Conservation (phyloP, 768 basidiomycete genomes). For the Auriscalpium orientale region DNA sequence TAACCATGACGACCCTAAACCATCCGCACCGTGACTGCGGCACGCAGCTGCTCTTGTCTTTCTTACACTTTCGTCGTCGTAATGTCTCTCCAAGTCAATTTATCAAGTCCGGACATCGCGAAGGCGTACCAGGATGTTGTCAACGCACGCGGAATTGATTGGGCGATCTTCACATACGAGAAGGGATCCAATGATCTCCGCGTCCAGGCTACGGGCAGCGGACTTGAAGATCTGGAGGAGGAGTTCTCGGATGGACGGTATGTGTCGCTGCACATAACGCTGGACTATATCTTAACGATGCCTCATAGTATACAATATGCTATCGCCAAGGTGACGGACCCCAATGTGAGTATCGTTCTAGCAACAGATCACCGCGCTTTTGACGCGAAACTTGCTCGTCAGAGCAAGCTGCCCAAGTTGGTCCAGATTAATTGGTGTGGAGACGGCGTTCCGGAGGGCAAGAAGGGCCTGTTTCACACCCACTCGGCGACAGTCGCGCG, state of each 20-base stretch:
- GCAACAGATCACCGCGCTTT: not conserved
- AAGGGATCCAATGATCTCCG: conserved; percentile 80
- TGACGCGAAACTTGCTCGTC: not conserved
- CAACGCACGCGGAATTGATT: conserved; percentile 59
- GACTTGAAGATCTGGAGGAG: conserved; percentile 84
- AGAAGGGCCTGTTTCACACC: conserved; percentile 89
- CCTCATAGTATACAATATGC: conserved; percentile 82
- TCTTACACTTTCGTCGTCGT: conserved; percentile 4
- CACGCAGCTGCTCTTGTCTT: not conserved
- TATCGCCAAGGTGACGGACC: conserved; percentile 78
- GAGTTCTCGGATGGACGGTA: conserved; percentile 93
- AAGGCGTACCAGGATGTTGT: conserved; percentile 73
- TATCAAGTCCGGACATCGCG: conserved; percentile 63
- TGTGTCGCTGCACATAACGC: conserved; percentile 18
- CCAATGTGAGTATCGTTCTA: conserved; percentile 44
- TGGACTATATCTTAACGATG: conserved; percentile 12
- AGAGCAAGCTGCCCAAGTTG: conserved; percentile 84
- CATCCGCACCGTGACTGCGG: not conserved
- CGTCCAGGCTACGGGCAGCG: conserved; percentile 76
- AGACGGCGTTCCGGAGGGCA: conserved; percentile 86
- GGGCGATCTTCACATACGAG: conserved; percentile 77
- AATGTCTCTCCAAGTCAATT: conserved; percentile 79
- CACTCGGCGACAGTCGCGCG: conserved; percentile 75
- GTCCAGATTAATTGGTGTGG: conserved; percentile 98
- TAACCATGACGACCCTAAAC: not conserved